These are phyloP conservation scores for Albifimbria verrucaria DNA, from an alignment of 2,329 filamentous ascomycete species.

Conservation along the genomic window DNA sequence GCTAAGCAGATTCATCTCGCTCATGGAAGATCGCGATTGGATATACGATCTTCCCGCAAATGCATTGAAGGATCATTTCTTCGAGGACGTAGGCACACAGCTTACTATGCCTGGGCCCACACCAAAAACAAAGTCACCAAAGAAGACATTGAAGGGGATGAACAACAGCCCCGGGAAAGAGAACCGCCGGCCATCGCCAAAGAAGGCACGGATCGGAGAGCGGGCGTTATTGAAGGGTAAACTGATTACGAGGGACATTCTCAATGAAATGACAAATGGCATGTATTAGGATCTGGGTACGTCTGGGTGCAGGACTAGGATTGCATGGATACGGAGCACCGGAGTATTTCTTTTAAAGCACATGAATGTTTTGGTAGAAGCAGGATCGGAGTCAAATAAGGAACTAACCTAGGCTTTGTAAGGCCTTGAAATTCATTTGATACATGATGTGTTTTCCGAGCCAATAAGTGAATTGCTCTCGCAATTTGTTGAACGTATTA, in stretches of 20 bases:
- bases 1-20: conserved; percentile 67
- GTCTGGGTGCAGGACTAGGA: no score
- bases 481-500: no score
- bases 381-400: no score
- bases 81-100: conserved; percentile 56
- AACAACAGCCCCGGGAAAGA: conserved; percentile 33
- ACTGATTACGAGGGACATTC: conserved; percentile 70
- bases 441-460: no score
- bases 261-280: conserved; percentile 64
- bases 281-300: conserved; percentile 28
- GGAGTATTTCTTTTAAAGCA: not conserved
- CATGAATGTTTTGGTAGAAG: no score
- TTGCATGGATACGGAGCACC: not conserved
- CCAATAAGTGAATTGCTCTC: no score
- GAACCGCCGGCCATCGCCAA: conserved; percentile 47
- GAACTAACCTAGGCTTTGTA: no score
- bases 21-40: conserved; percentile 81
- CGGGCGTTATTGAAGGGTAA: conserved; percentile 62
- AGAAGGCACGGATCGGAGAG: conserved; percentile 55
- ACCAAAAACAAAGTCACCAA: conserved; percentile 23
- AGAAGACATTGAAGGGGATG: conserved; percentile 19
- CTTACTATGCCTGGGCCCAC: conserved; percentile 30
- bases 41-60: conserved; percentile 66
- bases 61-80: conserved; percentile 65
- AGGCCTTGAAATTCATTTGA: no score